Evolutionary conservation across 768 basidiomycete genomes (phyloP).

Genomic region (Lyophyllum decastes): DNA sequence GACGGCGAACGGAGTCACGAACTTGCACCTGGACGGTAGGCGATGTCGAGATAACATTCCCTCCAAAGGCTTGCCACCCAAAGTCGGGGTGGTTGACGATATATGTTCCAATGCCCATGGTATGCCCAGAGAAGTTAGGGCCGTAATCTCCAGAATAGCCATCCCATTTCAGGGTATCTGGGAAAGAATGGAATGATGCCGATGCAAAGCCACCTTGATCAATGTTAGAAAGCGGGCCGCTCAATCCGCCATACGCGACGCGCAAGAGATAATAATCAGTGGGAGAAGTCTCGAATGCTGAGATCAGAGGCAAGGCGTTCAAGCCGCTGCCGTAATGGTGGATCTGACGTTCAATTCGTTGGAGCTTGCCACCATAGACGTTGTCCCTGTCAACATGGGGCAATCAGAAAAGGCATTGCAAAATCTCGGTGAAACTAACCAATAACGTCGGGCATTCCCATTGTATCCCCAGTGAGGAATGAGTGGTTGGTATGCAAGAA

Average conservation of each 20-base stretch:
- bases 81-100: slow-evolving; percentile 56
- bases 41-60: slow-evolving; percentile 42
- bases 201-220: slow-evolving; percentile 59
- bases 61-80: slow-evolving; percentile 65
- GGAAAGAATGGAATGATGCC: slow-evolving; percentile 62
- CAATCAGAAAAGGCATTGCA: neutral
- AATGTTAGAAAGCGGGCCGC: slow-evolving; percentile 56
- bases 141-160: slow-evolving; percentile 62
- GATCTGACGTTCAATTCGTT: slow-evolving; percentile 56
- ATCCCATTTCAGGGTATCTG: slow-evolving; percentile 58
- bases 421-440: slow-evolving; percentile 31
- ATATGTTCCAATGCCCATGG: slow-evolving; percentile 48
- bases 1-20: slow-evolving; percentile 48
- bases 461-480: slow-evolving; percentile 66
- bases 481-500: slow-evolving; percentile 56
- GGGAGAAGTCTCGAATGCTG: slow-evolving; percentile 46
- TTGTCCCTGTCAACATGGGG: slow-evolving; percentile 44
- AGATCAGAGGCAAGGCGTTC: slow-evolving; percentile 55
- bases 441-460: slow-evolving; percentile 58
- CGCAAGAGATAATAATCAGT: slow-evolving; percentile 53
- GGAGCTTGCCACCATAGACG: slow-evolving; percentile 55
- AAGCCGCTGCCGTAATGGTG: slow-evolving; percentile 62
- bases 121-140: slow-evolving; percentile 57
- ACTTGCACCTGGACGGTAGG: slow-evolving; percentile 44
- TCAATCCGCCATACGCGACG: slow-evolving; percentile 51